Evolutionary conservation across 148 eudicot genomes (phyloP).

Genomic region (Silene conica): DNA sequence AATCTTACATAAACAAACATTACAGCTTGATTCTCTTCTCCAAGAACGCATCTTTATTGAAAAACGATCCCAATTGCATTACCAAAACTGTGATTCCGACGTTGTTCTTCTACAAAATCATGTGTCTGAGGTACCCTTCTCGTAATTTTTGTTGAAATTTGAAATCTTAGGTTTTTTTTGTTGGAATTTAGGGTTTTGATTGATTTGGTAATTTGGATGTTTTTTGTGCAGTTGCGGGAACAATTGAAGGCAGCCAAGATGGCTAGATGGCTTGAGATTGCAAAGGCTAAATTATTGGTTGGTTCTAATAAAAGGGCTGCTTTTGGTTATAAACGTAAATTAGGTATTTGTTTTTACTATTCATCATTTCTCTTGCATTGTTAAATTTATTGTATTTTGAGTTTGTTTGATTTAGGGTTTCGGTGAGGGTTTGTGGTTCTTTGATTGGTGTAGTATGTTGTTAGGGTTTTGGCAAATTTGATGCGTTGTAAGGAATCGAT

Average conservation of each 20-base stretch:
- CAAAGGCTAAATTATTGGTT: conserved; percentile 26
- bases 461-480: neutral
- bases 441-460: neutral
- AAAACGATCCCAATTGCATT: conserved; percentile 31
- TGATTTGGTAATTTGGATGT: neutral
- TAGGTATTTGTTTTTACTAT: conserved; percentile 31
- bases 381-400: neutral
- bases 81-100: conserved; percentile 35
- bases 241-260: conserved; percentile 22
- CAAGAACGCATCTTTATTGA: conserved; percentile 34
- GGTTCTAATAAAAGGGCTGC: conserved; percentile 39
- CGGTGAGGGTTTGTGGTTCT: neutral
- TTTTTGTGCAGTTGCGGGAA: conserved; percentile 40
- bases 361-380: neutral
- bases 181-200: conserved; percentile 13
- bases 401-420: neutral
- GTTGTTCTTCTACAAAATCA: conserved; percentile 24
- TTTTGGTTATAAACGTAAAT: conserved; percentile 31
- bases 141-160: neutral
- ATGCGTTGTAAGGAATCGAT: neutral
- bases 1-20: conserved; percentile 29
- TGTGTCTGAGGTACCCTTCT: conserved; percentile 37
- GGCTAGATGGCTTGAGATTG: conserved; percentile 25
- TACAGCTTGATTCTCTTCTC: conserved; percentile 33
- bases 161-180: neutral